Percentiles rank a stretch among this genome's conserved stretches.
phyloP scores from a whole-genome alignment of 2,329 filamentous ascomycete species.

The Diaporthe vexans region DNA sequence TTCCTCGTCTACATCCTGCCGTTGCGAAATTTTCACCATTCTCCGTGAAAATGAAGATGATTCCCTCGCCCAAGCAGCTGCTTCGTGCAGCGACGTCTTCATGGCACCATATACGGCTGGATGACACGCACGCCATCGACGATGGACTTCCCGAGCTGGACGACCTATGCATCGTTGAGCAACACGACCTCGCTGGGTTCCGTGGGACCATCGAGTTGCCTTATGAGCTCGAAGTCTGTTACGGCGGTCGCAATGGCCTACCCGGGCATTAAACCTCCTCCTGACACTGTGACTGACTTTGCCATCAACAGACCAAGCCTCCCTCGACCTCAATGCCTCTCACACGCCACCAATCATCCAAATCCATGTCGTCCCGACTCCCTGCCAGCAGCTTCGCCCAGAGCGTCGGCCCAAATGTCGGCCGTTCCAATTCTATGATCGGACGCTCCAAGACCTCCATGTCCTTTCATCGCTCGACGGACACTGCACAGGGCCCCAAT shows the following conservation, averaged over 20 bases:
- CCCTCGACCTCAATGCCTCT: conserved; percentile 50
- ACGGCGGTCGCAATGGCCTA: neutral
- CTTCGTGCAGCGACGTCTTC: neutral
- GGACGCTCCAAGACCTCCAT: conserved; percentile 68
- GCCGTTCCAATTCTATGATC: conserved; percentile 57
- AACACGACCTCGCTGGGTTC: conserved; percentile 14
- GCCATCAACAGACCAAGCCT: conserved; percentile 52
- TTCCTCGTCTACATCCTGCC: neutral
- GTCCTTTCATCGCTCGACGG: conserved; percentile 61
- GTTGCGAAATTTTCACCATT: too few species aligned
- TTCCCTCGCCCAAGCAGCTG: conserved; percentile 1
- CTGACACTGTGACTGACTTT: conserved; percentile 17
- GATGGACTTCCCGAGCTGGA: neutral
- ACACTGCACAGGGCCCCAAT: conserved; percentile 58
- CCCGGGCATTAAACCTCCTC: neutral
- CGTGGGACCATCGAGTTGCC: conserved; percentile 22
- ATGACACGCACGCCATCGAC: neutral
- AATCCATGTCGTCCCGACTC: conserved; percentile 56
- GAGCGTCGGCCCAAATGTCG: conserved; percentile 67
- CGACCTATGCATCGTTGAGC: neutral
- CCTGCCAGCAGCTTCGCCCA: conserved; percentile 66
- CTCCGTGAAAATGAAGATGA: neutral
- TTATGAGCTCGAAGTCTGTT: conserved; percentile 30
- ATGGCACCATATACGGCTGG: neutral
- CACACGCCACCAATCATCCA: conserved; percentile 56